Percentiles rank a stretch among this genome's conserved stretches.
Evolutionary conservation across 306 rosid species (phyloP).

Genomic region (Glycine tomentella): DNA sequence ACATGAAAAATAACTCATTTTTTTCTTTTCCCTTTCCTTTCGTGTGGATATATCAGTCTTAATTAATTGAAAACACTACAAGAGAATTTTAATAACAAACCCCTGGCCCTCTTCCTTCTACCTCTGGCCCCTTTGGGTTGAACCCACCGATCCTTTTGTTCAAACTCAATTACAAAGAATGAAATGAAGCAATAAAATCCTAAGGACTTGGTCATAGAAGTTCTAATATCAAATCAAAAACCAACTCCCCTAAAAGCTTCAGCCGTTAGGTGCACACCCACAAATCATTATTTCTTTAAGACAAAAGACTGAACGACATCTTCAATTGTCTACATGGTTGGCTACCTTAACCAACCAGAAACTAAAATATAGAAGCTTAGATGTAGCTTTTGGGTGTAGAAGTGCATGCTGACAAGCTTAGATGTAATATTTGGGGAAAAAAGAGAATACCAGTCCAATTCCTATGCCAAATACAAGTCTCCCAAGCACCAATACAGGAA

Average conservation of each 20-base stretch:
- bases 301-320: conserved; percentile 15
- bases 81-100: too few relatives aligned
- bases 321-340: conserved; percentile 34
- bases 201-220: background rate
- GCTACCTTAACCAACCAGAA: conserved; percentile 27
- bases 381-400: background rate
- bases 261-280: conserved; percentile 10
- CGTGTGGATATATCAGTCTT: too few relatives aligned
- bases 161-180: background rate
- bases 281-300: conserved; percentile 20
- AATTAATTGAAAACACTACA: too few relatives aligned
- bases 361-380: conserved; percentile 25
- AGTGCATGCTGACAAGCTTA: conserved; percentile 14
- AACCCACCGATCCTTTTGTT: background rate
- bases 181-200: background rate
- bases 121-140: background rate
- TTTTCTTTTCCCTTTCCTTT: too few relatives aligned
- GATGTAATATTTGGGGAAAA: conserved; percentile 26
- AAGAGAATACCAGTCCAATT: conserved; percentile 83
- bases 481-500: conserved; percentile 74
- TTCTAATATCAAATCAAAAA: conserved; percentile 11
- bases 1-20: too few relatives aligned
- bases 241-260: background rate
- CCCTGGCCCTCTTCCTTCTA: background rate
- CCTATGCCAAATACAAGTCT: conserved; percentile 80